Base-by-base conservation (phyloP, 2,329 filamentous ascomycete genomes). In the Microascus cirrosus region DNA sequence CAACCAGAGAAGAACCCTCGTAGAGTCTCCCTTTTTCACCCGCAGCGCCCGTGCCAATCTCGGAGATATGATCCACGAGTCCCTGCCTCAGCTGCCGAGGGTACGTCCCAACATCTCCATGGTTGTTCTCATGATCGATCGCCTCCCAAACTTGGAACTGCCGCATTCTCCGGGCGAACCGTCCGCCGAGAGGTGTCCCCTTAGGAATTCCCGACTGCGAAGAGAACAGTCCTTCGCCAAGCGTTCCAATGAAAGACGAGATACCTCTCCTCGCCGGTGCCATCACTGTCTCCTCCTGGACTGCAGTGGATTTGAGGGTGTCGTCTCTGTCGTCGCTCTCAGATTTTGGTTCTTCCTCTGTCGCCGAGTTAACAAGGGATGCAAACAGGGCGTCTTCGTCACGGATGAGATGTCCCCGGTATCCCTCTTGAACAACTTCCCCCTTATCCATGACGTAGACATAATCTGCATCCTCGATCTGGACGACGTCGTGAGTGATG, bases 401-500 rank as follows among this genome's bases (percentile, higher is more conserved):
- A 18, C 68, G 66, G 24, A 78, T 76, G 5, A 93, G 68, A 1
- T 81, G 74, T 51, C 73, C 73, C 25, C 82, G 79, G 60, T 82
- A 80, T 0, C 91, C 93, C 63, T 87, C 76, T 64, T 91, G 83
- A 0, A 87, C 79, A 0, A 96, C 74, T 0, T 67, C 68, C 0
- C 89, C 87, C 12, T 83, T 72, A 35, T 93, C 86, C 67, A 97
- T 74, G 12, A 96, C 80, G 63, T 92, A 95, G 0, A 95, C 80
- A 61, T 86, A 92, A 61, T 97, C 91, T 0, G 84, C 69, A 0
- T 82, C 73, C 4, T 73, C 69, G 11, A 97, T 93, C 62, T 93
- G 87, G 0, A 83, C 80, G 35, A 94, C 80, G 62, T 97, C 90
- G 65, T 97, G 93, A 0, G 94, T 96, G 64, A 97, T 93, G 62